Conservation (phyloP, 1,284 basidiomycete genomes). For the Ustilago loliicola region DNA sequence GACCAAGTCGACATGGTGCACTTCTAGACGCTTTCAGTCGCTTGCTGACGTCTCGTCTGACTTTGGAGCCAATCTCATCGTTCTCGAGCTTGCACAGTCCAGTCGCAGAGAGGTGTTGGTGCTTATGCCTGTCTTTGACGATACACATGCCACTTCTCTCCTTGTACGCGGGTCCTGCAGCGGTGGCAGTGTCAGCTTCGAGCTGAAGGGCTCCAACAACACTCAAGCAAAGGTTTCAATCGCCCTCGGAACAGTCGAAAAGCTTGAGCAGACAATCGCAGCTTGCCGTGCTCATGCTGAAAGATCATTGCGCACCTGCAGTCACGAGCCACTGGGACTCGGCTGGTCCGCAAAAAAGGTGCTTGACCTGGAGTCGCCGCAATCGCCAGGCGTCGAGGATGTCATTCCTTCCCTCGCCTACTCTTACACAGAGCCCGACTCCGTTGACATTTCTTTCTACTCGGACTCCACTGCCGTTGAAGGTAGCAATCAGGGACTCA, state of each 20-base stretch:
- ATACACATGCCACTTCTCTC: constrained; percentile 6
- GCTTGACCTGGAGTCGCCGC: constrained; percentile 15
- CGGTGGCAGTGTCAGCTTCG: constrained; percentile 10
- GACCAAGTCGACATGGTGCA: constrained; percentile 54
- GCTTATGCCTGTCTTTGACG: constrained; percentile 33
- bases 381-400: constrained; percentile 15
- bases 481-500: constrained; percentile 2
- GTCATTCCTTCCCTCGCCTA: constrained; percentile 9
- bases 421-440: constrained; percentile 18
- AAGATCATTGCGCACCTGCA: constrained; percentile 18
- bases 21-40: constrained; percentile 34
- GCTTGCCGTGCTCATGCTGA: constrained; percentile 36
- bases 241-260: constrained; percentile 18
- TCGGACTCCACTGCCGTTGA: constrained; percentile 41
- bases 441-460: constrained; percentile 29
- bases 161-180: constrained; percentile 20
- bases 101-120: constrained; percentile 20
- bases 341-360: constrained; percentile 35
- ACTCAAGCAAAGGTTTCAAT: constrained; percentile 22
- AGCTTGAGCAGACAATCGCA: constrained; percentile 19
- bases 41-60: constrained; percentile 30
- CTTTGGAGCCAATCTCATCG: constrained; percentile 27
- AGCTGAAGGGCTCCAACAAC: constrained; percentile 5
- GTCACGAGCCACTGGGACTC: constrained; percentile 37
- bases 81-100: constrained; percentile 29